Conservation (phyloP, 2,329 filamentous ascomycete species). For the Phialemonium atrogriseum region DNA sequence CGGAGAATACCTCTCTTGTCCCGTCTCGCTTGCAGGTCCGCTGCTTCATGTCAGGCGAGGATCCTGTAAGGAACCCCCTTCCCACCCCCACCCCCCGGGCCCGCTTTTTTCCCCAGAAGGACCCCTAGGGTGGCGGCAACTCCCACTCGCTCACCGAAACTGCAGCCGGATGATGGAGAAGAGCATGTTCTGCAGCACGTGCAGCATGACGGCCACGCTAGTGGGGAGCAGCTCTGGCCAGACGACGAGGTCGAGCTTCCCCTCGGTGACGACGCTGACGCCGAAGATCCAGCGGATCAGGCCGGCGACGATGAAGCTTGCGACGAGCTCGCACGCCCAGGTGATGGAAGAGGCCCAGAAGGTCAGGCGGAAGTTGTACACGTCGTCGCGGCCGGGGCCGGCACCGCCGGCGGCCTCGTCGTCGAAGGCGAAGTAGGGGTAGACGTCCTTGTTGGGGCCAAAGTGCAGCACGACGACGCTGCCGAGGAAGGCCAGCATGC, state of each 20-base stretch:
- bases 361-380: conserved; percentile 55
- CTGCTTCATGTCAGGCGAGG: too few relatives aligned
- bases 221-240: conserved; percentile 63
- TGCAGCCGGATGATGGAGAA: conserved; percentile 60
- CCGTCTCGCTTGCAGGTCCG: too few relatives aligned
- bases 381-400: too few relatives aligned
- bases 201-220: conserved; percentile 56
- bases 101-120: too few relatives aligned
- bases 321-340: conserved; percentile 58
- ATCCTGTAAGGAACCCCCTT: too few relatives aligned
- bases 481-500: conserved; percentile 60
- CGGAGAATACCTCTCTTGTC: too few relatives aligned
- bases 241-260: conserved; percentile 53
- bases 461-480: conserved; percentile 59
- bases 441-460: conserved; percentile 58
- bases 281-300: conserved; percentile 51
- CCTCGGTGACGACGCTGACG: conserved; percentile 56
- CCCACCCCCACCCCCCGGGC: too few relatives aligned
- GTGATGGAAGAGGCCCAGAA: conserved; percentile 56
- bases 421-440: conserved; percentile 63
- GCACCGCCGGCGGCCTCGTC: conserved; percentile 26
- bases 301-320: conserved; percentile 50
- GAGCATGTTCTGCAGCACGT: conserved; percentile 65
- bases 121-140: too few relatives aligned
- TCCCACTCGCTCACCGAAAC: conserved; percentile 38